Base-by-base conservation (phyloP, 2,329 filamentous ascomycete species). In the Colletotrichum acutatum region DNA sequence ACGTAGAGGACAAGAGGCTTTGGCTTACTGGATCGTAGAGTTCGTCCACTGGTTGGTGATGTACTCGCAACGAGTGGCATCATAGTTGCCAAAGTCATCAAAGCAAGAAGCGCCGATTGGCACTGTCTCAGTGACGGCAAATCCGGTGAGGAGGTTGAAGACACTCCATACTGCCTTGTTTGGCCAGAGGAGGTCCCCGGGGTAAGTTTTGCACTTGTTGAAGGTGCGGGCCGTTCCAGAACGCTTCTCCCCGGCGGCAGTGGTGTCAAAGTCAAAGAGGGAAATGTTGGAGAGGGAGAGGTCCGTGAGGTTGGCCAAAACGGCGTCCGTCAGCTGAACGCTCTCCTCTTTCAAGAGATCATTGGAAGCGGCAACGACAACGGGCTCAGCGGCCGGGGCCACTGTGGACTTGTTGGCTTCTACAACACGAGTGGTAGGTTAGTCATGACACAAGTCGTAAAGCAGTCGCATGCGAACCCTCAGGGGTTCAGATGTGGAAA, bases 101-200 rank as follows among this genome's bases (percentile, higher is more conserved):
- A 81, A 83, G 70, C 81, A 84, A 4, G 76, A 72, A 2, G 81
- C 78, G 2, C 77, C 80, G 4, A 82, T 74, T 0, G 81, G 82
- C 4, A 79, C 73, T 1, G 81, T 81, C 74, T 80, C 75, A 62
- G 82, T 78, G 8, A 83, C 67, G 8, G 77, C 77, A 14, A 80
- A 80, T 19, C 79, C 80, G 1, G 70, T 76, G 2, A 84, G 76
- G 22, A 80, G 61, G 59, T 84, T 75, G 24, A 85, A 79, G 54
- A 78, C 66, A 57, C 78, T 77, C 80, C 81, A 82, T 12, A 77
- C 70, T 9, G 74, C 12, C n/a, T 74, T 69, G 28, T 62, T 60
- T 1, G 80, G 80, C 72, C 77, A 82, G 0, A 77, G 61, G 11
- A 67, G 46, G n/a, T 82, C 80, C 2, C 79, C 78, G 3, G 79